Percentiles rank a stretch among this genome's conserved stretches.
Evolutionary conservation across 129 eudicot genomes (phyloP).

Genomic region (Flaveria bidentis): DNA sequence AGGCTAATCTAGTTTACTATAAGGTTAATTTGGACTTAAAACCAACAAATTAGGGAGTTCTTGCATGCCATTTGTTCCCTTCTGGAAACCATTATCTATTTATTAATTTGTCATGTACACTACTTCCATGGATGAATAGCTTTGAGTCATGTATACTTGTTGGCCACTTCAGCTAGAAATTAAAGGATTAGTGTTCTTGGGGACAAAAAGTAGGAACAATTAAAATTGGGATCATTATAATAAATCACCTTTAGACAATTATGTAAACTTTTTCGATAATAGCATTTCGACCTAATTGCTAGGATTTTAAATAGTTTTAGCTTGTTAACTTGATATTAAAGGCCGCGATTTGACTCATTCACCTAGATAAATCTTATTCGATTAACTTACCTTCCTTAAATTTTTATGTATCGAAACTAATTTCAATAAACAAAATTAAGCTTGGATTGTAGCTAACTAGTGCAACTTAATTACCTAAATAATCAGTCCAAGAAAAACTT

Average conservation of each 20-base stretch:
- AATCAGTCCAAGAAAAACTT: too few relatives aligned
- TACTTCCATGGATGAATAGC: conserved; percentile 29
- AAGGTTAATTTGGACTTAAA: conserved; percentile 1
- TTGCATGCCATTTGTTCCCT: conserved; percentile 41
- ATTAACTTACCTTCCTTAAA: too few relatives aligned
- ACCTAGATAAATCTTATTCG: too few relatives aligned
- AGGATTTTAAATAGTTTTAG: not conserved
- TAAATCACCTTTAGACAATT: conserved; percentile 32
- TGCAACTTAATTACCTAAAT: too few relatives aligned
- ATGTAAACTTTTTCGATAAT: conserved; percentile 33
- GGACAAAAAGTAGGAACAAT: conserved; percentile 59
- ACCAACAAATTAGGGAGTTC: not conserved
- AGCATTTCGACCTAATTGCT: not conserved
- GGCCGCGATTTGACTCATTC: not conserved
- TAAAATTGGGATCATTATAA: conserved; percentile 32
- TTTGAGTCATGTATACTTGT: conserved; percentile 51
- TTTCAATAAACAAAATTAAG: too few relatives aligned
- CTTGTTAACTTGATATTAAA: not conserved
- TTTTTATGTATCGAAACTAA: too few relatives aligned
- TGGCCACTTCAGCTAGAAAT: conserved; percentile 64
- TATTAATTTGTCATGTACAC: conserved; percentile 21
- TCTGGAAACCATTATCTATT: conserved; percentile 56
- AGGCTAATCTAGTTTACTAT: conserved; percentile 15
- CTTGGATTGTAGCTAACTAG: too few relatives aligned
- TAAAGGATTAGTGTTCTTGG: conserved; percentile 41